phyloP scores from a whole-genome alignment of 768 basidiomycete species.

The Gloeostereum incarnatum region DNA sequence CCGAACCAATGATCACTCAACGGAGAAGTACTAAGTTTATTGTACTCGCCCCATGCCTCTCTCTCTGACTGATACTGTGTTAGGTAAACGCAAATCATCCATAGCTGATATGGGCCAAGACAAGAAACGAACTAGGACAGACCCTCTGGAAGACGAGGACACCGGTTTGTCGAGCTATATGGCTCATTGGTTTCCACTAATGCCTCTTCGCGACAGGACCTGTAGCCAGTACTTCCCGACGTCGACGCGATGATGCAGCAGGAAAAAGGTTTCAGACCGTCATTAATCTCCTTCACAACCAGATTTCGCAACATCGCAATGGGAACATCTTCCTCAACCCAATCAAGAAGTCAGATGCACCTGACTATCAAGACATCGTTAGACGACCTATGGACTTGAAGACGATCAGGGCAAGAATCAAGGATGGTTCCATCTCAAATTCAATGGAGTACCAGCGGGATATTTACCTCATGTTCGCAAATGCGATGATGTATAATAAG shows the following conservation, averaged over 20 bases:
- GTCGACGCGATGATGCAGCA: slow-evolving; percentile 38
- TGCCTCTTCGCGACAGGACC: slow-evolving; percentile 10
- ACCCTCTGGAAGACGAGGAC: slow-evolving; percentile 59
- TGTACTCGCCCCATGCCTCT: not conserved
- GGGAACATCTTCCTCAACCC: slow-evolving; percentile 90
- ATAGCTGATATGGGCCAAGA: slow-evolving; percentile 38
- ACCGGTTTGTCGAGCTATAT: slow-evolving; percentile 22
- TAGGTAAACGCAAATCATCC: slow-evolving; percentile 62
- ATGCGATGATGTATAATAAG: slow-evolving; percentile 95
- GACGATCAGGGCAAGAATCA: slow-evolving; percentile 80
- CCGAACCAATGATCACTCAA: slow-evolving; percentile 1
- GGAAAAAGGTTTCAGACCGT: slow-evolving; percentile 75
- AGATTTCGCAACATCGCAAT: slow-evolving; percentile 78
- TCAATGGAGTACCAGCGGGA: slow-evolving; percentile 88
- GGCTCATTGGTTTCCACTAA: not conserved
- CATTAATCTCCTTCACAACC: slow-evolving; percentile 71
- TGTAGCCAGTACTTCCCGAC: slow-evolving; percentile 22
- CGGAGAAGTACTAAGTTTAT: slow-evolving; percentile 1
- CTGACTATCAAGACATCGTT: slow-evolving; percentile 88
- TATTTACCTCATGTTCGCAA: slow-evolving; percentile 89
- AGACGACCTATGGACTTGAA: slow-evolving; percentile 95
- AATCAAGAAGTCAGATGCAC: slow-evolving; percentile 80
- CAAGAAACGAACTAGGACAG: slow-evolving; percentile 53
- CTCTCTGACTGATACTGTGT: not conserved
- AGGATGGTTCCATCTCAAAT: slow-evolving; percentile 72